Conservation (phyloP, 1,284 basidiomycete species). For the Rhodotorula mucilaginosa region DNA sequence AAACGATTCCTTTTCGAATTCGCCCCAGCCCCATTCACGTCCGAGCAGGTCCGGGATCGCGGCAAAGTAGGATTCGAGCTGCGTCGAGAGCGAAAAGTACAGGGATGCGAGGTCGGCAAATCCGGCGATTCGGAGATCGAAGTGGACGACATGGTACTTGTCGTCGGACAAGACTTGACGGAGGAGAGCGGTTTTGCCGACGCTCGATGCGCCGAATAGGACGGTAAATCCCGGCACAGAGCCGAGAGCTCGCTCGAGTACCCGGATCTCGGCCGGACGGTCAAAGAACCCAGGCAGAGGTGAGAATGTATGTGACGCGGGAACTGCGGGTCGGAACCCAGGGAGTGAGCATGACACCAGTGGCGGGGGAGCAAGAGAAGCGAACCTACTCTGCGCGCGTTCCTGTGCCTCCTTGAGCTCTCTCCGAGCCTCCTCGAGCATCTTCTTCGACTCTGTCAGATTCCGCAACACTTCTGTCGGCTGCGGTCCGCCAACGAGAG, state of each 20-base stretch:
- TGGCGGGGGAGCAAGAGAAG: background rate
- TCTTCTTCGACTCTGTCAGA: slow-evolving; percentile 67
- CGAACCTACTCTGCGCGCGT: slow-evolving; percentile 33
- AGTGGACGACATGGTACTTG: slow-evolving; percentile 72
- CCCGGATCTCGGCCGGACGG: slow-evolving; percentile 63
- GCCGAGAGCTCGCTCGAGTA: slow-evolving; percentile 62
- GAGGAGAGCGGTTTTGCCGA: slow-evolving; percentile 76
- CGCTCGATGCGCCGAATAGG: slow-evolving; percentile 70
- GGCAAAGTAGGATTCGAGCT: slow-evolving; percentile 73
- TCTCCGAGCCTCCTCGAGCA: slow-evolving; percentile 69
- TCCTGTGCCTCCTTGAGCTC: slow-evolving; percentile 64
- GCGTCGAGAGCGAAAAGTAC: slow-evolving; percentile 68
- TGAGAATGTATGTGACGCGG: slow-evolving; percentile 69
- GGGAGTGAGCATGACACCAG: background rate
- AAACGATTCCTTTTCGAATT: slow-evolving; percentile 69
- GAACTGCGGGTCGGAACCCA: slow-evolving; percentile 18
- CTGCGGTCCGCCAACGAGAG: slow-evolving; percentile 13
- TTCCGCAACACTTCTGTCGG: slow-evolving; percentile 72
- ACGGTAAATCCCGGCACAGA: slow-evolving; percentile 60
- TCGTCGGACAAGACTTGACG: slow-evolving; percentile 66
- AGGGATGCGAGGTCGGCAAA: slow-evolving; percentile 74
- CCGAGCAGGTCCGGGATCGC: slow-evolving; percentile 58
- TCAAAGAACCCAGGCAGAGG: slow-evolving; percentile 68
- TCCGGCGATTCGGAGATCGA: slow-evolving; percentile 74
- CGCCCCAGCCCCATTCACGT: slow-evolving; percentile 59